Conservation (phyloP, 805 yeast species). For the Kuraishia piskuri region DNA sequence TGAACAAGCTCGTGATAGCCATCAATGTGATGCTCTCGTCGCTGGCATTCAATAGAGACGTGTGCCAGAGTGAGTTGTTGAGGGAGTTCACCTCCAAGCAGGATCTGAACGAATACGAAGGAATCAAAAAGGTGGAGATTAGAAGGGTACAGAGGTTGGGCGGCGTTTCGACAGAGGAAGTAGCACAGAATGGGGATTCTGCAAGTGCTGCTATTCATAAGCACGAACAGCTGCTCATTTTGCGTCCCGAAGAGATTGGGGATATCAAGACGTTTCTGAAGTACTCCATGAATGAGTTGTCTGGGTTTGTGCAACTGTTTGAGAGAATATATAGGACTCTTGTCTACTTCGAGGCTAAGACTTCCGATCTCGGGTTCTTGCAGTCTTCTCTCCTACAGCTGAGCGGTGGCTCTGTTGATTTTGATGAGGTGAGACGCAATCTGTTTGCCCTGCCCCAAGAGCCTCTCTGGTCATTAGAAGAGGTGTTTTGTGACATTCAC, state of each 20-base stretch:
- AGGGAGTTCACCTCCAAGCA: constrained; percentile 27
- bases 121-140: constrained; percentile 7
- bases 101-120: constrained; percentile 2
- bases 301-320: constrained; percentile 18
- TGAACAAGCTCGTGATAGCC: constrained; percentile 37
- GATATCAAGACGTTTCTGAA: constrained; percentile 40
- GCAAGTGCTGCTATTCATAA: not conserved
- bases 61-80: constrained; percentile 26
- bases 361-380: constrained; percentile 20
- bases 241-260: constrained; percentile 27
- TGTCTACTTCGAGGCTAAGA: constrained; percentile 24
- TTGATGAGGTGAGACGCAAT: constrained; percentile 3
- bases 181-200: no score
- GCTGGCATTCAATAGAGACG: constrained; percentile 28
- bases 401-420: constrained; percentile 7
- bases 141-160: not conserved
- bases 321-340: constrained; percentile 28
- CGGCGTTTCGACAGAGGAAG: no score
- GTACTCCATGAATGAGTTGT: constrained; percentile 36
- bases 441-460: constrained; percentile 6
- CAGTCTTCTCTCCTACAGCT: constrained; percentile 5
- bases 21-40: constrained; percentile 40
- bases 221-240: not conserved
- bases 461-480: not conserved
- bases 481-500: constrained; percentile 3